Conservation (phyloP, 2,329 filamentous ascomycete species). For the Penicillium hesseltinei region DNA sequence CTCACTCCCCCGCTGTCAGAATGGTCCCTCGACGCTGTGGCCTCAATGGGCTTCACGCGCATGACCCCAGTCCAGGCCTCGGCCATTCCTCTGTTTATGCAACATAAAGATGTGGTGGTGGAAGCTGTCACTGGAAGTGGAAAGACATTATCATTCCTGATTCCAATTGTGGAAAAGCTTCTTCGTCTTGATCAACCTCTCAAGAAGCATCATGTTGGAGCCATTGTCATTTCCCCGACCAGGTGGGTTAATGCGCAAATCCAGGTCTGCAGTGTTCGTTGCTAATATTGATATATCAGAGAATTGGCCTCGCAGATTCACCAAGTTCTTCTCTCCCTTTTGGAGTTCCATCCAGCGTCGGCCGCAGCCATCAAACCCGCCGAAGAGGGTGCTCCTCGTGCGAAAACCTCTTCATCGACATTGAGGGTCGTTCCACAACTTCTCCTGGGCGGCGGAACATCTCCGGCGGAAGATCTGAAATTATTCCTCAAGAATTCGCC, state of each 20-base stretch:
- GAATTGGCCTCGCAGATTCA: conserved; percentile 92
- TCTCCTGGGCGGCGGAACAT: conserved; percentile 79
- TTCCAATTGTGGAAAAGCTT: conserved; percentile 79
- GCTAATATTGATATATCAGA: conserved; percentile 43
- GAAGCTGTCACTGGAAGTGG: conserved; percentile 90
- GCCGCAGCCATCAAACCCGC: conserved; percentile 49
- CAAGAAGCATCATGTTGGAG: conserved; percentile 85
- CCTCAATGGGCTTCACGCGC: conserved; percentile 78
- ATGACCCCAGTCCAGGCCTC: conserved; percentile 96
- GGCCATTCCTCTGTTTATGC: conserved; percentile 81
- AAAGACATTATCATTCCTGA: conserved; percentile 82
- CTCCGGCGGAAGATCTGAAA: conserved; percentile 80
- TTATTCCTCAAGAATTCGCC: conserved; percentile 79
- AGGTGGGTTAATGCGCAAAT: conserved; percentile 36
- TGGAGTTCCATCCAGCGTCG: conserved; percentile 80
- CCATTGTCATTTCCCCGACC: conserved; percentile 89
- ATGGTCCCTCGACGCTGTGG: conserved; percentile 84
- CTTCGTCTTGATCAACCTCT: conserved; percentile 76
- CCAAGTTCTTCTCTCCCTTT: conserved; percentile 70
- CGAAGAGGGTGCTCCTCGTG: conserved; percentile 41
- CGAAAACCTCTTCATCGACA: conserved; percentile 47
- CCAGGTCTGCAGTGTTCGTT: neutral
- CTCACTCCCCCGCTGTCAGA: conserved; percentile 68
- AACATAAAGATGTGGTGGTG: conserved; percentile 88
- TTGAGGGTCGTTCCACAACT: conserved; percentile 76